Base-by-base conservation (phyloP, 805 yeast species). In the Candida caryicola region DNA sequence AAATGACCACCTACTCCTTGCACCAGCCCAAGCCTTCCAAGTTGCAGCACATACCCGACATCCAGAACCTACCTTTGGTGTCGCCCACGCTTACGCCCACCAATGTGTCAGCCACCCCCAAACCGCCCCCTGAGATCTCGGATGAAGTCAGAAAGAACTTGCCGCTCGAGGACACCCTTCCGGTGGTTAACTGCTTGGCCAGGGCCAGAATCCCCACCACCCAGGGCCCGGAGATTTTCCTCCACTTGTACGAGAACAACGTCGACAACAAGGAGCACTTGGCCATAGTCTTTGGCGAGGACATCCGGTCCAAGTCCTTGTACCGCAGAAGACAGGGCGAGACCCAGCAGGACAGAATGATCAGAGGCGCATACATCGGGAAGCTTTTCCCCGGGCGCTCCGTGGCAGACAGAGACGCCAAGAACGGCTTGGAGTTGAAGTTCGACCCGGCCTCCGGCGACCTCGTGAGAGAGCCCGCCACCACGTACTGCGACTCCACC, bases 291-390 rank as follows among this genome's bases (percentile, higher is more conserved):
- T 91, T 93, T 65, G 97, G 98, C 7, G 95, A 88, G 54, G 84
- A 85, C 49, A 82, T 93, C 37, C 73, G 96, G 48, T 87, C 96
- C 2, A 73, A 75, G 54, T 69, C 88, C 3, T 66, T 93, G 35
- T 93, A 79, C 64, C 73, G 66, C 31, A 65, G 64, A 35, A 66
- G 86, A 37, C 66, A 66, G 0, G 77, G 78, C 31, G 99, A 93
- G 46, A 71, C 95, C 0, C 97, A 89, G 61, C 82, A 79, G 51
- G 97, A 88, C 58, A 65, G 99, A 49, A 93, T 93, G 97, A 89
- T 95, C n/a, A 75, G 99, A 49, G 99, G 99, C 18, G 99, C 99
- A 0, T 93, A 93, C 51, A 79, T 86, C 23, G 99, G 99, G 4
- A 81, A 79, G 53, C 67, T 93, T 37, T 81, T 78, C 49, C 98